phyloP scores from a whole-genome alignment of 2,329 filamentous ascomycete species.

The Macrophomina phaseolina region DNA sequence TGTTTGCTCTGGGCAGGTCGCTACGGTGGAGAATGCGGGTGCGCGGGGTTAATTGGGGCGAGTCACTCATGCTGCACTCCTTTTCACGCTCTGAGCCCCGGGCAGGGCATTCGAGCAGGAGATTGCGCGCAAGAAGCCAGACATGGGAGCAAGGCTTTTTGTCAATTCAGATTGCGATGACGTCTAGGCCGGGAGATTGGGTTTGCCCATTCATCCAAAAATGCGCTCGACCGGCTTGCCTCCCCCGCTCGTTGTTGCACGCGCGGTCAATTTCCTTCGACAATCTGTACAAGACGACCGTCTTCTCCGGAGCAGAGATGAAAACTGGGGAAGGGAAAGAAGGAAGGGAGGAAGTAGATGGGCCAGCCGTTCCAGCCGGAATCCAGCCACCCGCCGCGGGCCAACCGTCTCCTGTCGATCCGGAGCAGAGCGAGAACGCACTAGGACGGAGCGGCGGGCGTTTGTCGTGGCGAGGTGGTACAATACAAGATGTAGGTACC shows the following conservation, averaged over 20 bases:
- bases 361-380: not conserved
- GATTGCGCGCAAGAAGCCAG: too few relatives aligned
- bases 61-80: too few relatives aligned
- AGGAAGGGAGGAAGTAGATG: too few relatives aligned
- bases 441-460: not conserved
- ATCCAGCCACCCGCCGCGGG: not conserved
- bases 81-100: too few relatives aligned
- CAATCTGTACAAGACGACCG: not conserved
- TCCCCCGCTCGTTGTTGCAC: too few relatives aligned
- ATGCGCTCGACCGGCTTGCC: not conserved
- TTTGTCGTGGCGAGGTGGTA: not conserved
- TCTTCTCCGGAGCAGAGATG: not conserved
- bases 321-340: not conserved
- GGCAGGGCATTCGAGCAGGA: too few relatives aligned
- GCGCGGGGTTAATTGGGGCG: too few relatives aligned
- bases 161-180: not conserved
- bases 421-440: not conserved
- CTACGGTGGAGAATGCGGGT: not conserved
- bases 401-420: not conserved
- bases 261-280: not conserved
- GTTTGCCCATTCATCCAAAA: not conserved
- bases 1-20: not conserved
- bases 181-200: not conserved
- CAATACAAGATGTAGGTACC: not conserved
- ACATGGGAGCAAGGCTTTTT: not conserved